Percentiles rank a stretch among this genome's conserved stretches.
phyloP scores from a whole-genome alignment of 495 filamentous ascomycete genomes.

The Neurospora africana region DNA sequence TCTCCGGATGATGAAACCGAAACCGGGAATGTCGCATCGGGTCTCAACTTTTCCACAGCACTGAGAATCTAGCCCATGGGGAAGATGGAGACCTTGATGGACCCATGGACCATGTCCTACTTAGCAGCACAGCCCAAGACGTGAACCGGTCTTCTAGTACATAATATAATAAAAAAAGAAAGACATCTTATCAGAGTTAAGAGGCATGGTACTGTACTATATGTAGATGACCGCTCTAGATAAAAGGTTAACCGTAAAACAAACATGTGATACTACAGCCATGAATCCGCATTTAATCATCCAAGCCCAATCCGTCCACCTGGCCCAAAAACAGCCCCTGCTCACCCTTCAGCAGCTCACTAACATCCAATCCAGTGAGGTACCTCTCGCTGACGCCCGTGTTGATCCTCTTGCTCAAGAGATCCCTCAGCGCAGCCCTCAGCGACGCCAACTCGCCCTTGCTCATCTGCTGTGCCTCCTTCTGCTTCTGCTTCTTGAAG shows the following conservation, averaged over 20 bases:
- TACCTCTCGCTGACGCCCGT: slow-evolving; percentile 87
- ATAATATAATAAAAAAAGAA: neutral
- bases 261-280: neutral
- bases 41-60: neutral
- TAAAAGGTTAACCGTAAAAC: neutral
- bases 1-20: neutral
- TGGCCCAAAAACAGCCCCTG: slow-evolving; percentile 35
- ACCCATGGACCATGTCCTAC: neutral
- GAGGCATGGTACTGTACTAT: neutral
- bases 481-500: slow-evolving; percentile 63
- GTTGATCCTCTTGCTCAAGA: slow-evolving; percentile 72
- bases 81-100: neutral
- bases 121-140: neutral
- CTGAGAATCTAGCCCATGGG: neutral
- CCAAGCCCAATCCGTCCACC: slow-evolving; percentile 31
- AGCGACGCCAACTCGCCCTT: slow-evolving; percentile 59
- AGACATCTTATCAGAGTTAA: neutral
- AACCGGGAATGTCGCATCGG: neutral
- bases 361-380: slow-evolving; percentile 73
- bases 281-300: slow-evolving; percentile 11
- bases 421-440: slow-evolving; percentile 49
- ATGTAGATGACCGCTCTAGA: neutral
- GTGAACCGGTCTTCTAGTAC: neutral
- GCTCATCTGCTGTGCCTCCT: slow-evolving; percentile 53
- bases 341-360: slow-evolving; percentile 57